Conservation (phyloP, 2,329 filamentous ascomycete genomes). For the Aspergillus ochraceoroseus region DNA sequence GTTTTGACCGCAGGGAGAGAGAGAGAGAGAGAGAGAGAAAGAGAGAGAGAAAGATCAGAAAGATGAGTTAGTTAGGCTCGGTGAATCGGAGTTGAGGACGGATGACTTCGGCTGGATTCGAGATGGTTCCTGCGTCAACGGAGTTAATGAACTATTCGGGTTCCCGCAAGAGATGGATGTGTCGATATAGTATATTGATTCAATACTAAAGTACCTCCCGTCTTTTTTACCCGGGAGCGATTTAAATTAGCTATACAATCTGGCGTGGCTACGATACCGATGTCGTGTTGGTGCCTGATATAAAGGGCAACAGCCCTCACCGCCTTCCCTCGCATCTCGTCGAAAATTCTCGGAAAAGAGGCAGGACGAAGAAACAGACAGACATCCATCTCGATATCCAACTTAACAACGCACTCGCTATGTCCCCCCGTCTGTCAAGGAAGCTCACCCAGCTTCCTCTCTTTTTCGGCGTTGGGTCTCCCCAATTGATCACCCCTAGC, state of each 20-base stretch:
- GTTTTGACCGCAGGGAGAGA: conserved; percentile 10
- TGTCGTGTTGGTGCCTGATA: background rate
- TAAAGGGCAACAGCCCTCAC: background rate
- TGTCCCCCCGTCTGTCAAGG: conserved; percentile 36
- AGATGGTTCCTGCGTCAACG: conserved; percentile 1
- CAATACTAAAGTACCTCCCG: too few relatives aligned
- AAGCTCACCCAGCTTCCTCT: conserved; percentile 31
- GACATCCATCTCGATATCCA: background rate
- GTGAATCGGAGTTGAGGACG: conserved; percentile 9
- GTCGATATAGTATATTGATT: too few relatives aligned
- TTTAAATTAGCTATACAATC: too few relatives aligned
- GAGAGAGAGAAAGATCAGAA: too few relatives aligned
- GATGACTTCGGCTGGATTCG: conserved; percentile 2
- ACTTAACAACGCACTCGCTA: conserved; percentile 18
- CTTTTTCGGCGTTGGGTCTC: conserved; percentile 23
- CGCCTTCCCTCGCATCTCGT: conserved; percentile 9
- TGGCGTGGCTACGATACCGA: too few relatives aligned
- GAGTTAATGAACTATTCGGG: conserved; percentile 3
- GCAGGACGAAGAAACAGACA: background rate
- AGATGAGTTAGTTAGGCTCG: background rate
- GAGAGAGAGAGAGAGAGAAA: too few relatives aligned
- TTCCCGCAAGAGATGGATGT: background rate
- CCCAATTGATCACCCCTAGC: conserved; percentile 23
- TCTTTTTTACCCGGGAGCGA: too few relatives aligned
- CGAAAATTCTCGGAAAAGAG: conserved; percentile 16